A percentile compares a stretch with the other conserved stretches of the same genome.
These are phyloP conservation scores for Saturnispora dispora DNA, from an alignment of 805 yeast species.

Conservation along the genomic window DNA sequence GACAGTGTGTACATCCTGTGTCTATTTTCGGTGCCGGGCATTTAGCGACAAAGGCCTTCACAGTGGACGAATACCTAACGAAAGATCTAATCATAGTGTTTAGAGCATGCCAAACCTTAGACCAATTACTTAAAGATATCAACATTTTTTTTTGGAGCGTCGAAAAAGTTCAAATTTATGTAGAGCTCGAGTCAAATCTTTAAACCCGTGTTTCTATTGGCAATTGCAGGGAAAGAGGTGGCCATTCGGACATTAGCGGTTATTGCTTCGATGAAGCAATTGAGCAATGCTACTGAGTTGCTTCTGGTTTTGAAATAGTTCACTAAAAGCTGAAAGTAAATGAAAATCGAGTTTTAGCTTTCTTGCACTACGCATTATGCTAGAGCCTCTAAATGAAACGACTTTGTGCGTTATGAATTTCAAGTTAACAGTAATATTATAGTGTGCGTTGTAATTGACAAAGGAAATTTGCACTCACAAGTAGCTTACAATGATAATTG, in stretches of 20 bases:
- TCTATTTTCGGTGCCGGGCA: constrained; percentile 47
- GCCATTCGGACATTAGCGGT: not conserved
- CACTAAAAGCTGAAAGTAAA: too few relatives aligned
- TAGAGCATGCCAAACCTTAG: not conserved
- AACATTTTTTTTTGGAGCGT: not conserved
- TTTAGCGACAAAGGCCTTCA: not conserved
- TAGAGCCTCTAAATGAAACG: too few relatives aligned
- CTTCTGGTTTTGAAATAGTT: too few relatives aligned
- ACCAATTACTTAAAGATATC: not conserved
- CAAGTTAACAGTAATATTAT: too few relatives aligned
- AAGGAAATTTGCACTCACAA: too few relatives aligned
- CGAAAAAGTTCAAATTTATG: not conserved
- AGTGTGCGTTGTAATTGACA: too few relatives aligned
- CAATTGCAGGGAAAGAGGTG: not conserved
- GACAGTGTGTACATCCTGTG: constrained; percentile 57
- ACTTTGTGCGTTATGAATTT: too few relatives aligned
- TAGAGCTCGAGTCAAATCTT: not conserved
- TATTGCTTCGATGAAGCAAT: not conserved
- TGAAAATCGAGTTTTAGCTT: too few relatives aligned
- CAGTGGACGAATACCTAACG: not conserved
- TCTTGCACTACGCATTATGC: too few relatives aligned
- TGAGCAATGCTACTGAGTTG: not conserved
- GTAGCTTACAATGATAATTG: too few relatives aligned
- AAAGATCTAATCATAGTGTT: not conserved
- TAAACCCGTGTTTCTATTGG: not conserved